These are phyloP conservation scores for Vigna mungo DNA, from an alignment of 306 rosid species.

Conservation along the genomic window DNA sequence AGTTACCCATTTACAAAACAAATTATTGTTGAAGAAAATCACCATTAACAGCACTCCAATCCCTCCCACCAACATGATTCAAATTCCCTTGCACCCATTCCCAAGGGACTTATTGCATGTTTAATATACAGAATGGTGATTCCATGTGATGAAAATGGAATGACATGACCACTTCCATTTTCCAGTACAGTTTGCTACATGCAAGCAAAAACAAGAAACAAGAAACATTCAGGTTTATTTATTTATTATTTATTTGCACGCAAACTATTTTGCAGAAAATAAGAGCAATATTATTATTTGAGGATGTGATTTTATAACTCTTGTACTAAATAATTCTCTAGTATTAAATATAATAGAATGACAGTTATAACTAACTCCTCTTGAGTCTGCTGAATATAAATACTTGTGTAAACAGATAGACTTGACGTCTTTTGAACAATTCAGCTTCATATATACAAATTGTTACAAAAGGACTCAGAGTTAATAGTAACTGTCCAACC, in stretches of 20 bases:
- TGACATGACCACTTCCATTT: slow-evolving; percentile 14
- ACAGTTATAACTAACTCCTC: too few species aligned
- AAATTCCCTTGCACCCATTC: slow-evolving; percentile 30
- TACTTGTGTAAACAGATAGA: too few species aligned
- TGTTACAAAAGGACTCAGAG: too few species aligned
- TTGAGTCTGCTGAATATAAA: too few species aligned
- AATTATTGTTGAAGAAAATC: slow-evolving; percentile 27
- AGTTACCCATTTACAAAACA: slow-evolving; percentile 27
- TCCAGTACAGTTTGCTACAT: slow-evolving; percentile 8
- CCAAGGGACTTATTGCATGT: slow-evolving; percentile 21
- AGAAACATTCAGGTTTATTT: slow-evolving; percentile 7
- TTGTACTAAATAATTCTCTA: too few species aligned
- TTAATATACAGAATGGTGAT: slow-evolving; percentile 28
- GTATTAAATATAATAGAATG: too few species aligned
- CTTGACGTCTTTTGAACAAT: too few species aligned
- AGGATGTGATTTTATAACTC: background rate
- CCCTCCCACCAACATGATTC: slow-evolving; percentile 34
- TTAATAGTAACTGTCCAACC: too few species aligned
- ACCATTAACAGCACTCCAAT: slow-evolving; percentile 30
- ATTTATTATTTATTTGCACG: slow-evolving; percentile 9
- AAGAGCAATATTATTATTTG: background rate
- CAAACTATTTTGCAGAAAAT: background rate
- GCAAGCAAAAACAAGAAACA: background rate
- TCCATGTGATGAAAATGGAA: slow-evolving; percentile 39
- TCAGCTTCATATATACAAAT: too few species aligned